A percentile compares a stretch with the other conserved stretches of the same genome.
phyloP scores from a whole-genome alignment of 1,284 basidiomycete species.

The Pyrrhoderma noxium region DNA sequence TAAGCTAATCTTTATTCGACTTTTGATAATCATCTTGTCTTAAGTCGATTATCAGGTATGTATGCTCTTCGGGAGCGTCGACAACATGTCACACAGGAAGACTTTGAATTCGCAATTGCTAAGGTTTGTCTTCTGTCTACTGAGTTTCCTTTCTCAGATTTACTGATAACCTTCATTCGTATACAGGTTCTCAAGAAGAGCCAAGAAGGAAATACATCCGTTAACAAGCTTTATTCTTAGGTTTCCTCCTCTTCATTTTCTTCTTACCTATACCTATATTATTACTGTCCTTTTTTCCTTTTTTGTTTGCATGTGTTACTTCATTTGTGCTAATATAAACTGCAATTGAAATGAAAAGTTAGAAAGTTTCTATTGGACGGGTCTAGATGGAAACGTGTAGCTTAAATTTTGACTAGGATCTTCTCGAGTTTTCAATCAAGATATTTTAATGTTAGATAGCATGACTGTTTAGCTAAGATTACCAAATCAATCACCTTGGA shows the following conservation, averaged over 20 bases:
- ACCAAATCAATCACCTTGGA: too few relatives aligned
- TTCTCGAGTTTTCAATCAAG: too few relatives aligned
- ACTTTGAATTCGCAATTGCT: constrained; percentile 97
- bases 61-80: constrained; percentile 92
- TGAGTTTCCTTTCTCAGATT: background rate
- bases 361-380: too few relatives aligned
- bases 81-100: constrained; percentile 96
- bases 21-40: constrained; percentile 2
- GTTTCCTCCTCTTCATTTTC: constrained; percentile 2
- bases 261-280: background rate
- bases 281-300: too few relatives aligned
- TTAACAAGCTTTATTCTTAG: constrained; percentile 85
- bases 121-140: constrained; percentile 47
- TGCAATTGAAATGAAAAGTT: too few relatives aligned
- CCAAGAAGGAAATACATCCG: constrained; percentile 83
- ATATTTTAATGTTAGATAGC: too few relatives aligned
- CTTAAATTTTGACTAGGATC: too few relatives aligned
- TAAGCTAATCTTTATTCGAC: constrained; percentile 34
- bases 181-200: constrained; percentile 82
- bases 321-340: too few relatives aligned
- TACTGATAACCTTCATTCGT: constrained; percentile 10
- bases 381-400: too few relatives aligned
- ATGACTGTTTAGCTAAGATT: too few relatives aligned
- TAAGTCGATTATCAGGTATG: constrained; percentile 57
- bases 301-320: too few relatives aligned